A percentile compares a stretch with the other conserved stretches of the same genome.
These are phyloP conservation scores for Curvularia hawaiiensis DNA, from an alignment of 2,329 filamentous ascomycete genomes.

Conservation along the genomic window DNA sequence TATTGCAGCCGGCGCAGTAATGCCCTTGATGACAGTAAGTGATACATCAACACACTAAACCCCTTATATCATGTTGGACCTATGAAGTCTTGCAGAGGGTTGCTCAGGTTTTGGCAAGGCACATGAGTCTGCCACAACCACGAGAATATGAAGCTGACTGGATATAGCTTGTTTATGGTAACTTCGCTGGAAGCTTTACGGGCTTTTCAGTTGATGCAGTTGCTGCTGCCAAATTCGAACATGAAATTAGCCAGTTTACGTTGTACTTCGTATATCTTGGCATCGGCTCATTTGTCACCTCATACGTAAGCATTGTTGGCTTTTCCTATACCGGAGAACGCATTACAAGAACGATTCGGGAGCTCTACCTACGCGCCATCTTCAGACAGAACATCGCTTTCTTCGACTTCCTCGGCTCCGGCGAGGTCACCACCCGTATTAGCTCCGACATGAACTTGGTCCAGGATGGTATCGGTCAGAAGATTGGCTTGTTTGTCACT, in stretches of 20 bases:
- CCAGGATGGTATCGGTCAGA: constrained; percentile 77
- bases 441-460: constrained; percentile 94
- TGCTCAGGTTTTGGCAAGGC: neutral
- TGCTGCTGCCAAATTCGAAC: constrained; percentile 31
- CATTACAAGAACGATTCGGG: constrained; percentile 52
- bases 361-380: constrained; percentile 68
- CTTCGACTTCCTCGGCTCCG: constrained; percentile 85
- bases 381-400: constrained; percentile 51
- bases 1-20: constrained; percentile 73
- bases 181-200: constrained; percentile 46
- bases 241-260: constrained; percentile 39
- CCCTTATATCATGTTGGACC: too few relatives aligned
- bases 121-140: neutral
- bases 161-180: constrained; percentile 45
- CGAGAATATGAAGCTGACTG: constrained; percentile 1
- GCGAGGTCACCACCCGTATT: constrained; percentile 94
- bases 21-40: constrained; percentile 71
- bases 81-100: neutral
- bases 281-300: constrained; percentile 64
- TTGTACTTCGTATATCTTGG: constrained; percentile 49
- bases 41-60: neutral
- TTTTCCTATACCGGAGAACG: constrained; percentile 73
- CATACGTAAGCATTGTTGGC: constrained; percentile 76
- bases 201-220: constrained; percentile 41
- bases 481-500: constrained; percentile 43